Conservation (phyloP, 2,329 filamentous ascomycete genomes). For the Ambrosiella cleistominuta region DNA sequence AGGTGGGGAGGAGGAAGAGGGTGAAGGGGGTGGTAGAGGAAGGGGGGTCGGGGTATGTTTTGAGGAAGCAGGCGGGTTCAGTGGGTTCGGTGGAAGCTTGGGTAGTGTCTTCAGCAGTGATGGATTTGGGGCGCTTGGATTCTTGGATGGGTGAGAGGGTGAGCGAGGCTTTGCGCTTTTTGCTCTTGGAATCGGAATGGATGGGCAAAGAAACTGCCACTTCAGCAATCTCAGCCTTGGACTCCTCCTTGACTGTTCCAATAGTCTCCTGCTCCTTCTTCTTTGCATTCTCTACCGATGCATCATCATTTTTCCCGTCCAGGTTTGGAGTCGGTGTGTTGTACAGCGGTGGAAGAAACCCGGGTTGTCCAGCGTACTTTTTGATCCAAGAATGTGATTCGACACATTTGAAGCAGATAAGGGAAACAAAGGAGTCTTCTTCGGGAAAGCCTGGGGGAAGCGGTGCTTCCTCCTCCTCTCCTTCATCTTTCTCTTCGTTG, state of each 20-base stretch:
- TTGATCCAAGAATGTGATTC: slow-evolving; percentile 84
- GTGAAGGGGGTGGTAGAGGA: slow-evolving; percentile 47
- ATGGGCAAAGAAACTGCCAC: neutral
- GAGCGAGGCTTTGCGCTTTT: slow-evolving; percentile 48
- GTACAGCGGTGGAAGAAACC: slow-evolving; percentile 63
- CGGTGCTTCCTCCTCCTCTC: slow-evolving; percentile 42
- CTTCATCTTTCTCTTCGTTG: slow-evolving; percentile 15
- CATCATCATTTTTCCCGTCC: neutral
- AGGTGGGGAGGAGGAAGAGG: slow-evolving; percentile 63
- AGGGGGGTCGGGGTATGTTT: slow-evolving; percentile 32
- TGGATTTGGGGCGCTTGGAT: slow-evolving; percentile 27
- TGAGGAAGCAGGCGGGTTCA: slow-evolving; percentile 36
- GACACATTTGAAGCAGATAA: slow-evolving; percentile 89
- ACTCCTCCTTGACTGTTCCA: neutral
- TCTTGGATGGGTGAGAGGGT: slow-evolving; percentile 16
- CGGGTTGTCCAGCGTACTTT: slow-evolving; percentile 59
- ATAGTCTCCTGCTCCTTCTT: neutral
- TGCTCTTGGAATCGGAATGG: slow-evolving; percentile 19
- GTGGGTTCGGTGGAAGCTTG: slow-evolving; percentile 12
- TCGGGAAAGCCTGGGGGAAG: slow-evolving; percentile 71
- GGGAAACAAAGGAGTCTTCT: slow-evolving; percentile 76
- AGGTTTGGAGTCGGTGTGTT: slow-evolving; percentile 16
- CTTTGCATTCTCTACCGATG: slow-evolving; percentile 13
- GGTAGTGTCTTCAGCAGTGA: neutral
- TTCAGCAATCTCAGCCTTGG: slow-evolving; percentile 4